Conservation (phyloP, 2,329 filamentous ascomycete genomes). For the Alternaria tenuissima region DNA sequence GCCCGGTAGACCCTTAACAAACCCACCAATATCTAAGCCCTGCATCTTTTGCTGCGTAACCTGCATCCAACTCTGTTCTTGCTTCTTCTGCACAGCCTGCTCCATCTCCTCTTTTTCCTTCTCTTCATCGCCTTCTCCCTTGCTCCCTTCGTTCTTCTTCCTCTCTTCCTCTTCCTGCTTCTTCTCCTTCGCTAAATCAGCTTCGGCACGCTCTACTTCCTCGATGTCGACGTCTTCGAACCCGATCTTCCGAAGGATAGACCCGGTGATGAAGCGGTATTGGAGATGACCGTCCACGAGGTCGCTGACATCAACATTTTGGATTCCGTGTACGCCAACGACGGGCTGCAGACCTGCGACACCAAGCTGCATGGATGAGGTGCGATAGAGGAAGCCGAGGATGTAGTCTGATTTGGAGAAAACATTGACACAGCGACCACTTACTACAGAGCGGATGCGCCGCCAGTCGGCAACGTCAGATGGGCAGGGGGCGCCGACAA, state of each 20-base stretch:
- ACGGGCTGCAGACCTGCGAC: slow-evolving; percentile 84
- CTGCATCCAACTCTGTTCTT: slow-evolving; percentile 54
- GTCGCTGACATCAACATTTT: slow-evolving; percentile 63
- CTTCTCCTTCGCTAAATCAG: slow-evolving; percentile 54
- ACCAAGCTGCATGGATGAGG: slow-evolving; percentile 81
- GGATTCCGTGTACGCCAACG: slow-evolving; percentile 70
- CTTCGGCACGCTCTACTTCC: slow-evolving; percentile 57
- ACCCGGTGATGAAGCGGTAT: slow-evolving; percentile 61
- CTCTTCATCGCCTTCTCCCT: slow-evolving; percentile 30
- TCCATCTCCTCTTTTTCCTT: slow-evolving; percentile 52
- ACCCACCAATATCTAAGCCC: slow-evolving; percentile 25
- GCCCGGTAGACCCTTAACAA: slow-evolving; percentile 11
- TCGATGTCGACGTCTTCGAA: slow-evolving; percentile 61
- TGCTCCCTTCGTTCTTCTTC: slow-evolving; percentile 35
- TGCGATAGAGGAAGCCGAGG: slow-evolving; percentile 85
- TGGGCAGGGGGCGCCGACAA: slow-evolving; percentile 83
- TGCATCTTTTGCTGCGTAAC: slow-evolving; percentile 55
- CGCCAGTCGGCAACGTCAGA: slow-evolving; percentile 78
- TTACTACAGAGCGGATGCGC: slow-evolving; percentile 77
- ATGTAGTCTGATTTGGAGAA: slow-evolving; percentile 89
- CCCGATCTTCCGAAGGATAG: slow-evolving; percentile 61
- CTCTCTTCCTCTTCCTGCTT: slow-evolving; percentile 53
- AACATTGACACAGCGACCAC: slow-evolving; percentile 84
- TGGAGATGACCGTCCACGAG: slow-evolving; percentile 60
- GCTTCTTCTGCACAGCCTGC: slow-evolving; percentile 55